phyloP scores from a whole-genome alignment of 108 stramenopile genomes.

The Cyclotella sp. region DNA sequence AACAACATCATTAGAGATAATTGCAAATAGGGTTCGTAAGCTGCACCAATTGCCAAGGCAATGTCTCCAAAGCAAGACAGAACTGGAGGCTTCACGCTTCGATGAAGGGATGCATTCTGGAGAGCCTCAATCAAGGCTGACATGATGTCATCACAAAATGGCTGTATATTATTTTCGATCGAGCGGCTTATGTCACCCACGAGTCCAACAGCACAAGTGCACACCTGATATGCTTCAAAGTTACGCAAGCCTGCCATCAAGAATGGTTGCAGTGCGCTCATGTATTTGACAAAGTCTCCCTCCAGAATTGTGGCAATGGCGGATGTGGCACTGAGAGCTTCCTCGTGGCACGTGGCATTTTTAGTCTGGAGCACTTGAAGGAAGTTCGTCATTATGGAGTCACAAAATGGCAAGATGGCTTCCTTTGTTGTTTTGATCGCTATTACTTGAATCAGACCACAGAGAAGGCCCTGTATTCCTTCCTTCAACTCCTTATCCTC shows the following conservation, averaged over 20 bases:
- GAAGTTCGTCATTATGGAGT: conserved; percentile 86
- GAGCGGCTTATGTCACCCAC: conserved; percentile 94
- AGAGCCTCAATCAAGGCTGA: conserved; percentile 84
- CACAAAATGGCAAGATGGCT: conserved; percentile 76
- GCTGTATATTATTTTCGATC: conserved; percentile 81
- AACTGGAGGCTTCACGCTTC: conserved; percentile 95
- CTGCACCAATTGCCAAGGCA: conserved; percentile 90
- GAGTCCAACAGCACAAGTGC: conserved; percentile 91
- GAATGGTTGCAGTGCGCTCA: conserved; percentile 81
- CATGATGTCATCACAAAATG: conserved; percentile 94
- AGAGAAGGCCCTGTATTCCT: conserved; percentile 87
- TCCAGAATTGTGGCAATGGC: conserved; percentile 88
- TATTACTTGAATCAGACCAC: conserved; percentile 84
- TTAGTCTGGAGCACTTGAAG: conserved; percentile 88
- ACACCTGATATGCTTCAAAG: conserved; percentile 92
- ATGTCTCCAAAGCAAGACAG: conserved; percentile 96
- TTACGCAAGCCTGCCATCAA: conserved; percentile 87
- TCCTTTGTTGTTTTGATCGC: conserved; percentile 76
- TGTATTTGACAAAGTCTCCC: conserved; percentile 91
- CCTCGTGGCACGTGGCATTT: conserved; percentile 91
- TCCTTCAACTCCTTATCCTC: conserved; percentile 90
- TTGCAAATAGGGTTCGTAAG: conserved; percentile 92
- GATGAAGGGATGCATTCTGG: conserved; percentile 82
- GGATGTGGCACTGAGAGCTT: conserved; percentile 92
- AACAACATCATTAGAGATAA: conserved; percentile 88